Evolutionary conservation across 2,329 filamentous ascomycete genomes (phyloP), one percentile per base, ranked within the genome.

Genomic region (Amesomyces nigricolor): DNA sequence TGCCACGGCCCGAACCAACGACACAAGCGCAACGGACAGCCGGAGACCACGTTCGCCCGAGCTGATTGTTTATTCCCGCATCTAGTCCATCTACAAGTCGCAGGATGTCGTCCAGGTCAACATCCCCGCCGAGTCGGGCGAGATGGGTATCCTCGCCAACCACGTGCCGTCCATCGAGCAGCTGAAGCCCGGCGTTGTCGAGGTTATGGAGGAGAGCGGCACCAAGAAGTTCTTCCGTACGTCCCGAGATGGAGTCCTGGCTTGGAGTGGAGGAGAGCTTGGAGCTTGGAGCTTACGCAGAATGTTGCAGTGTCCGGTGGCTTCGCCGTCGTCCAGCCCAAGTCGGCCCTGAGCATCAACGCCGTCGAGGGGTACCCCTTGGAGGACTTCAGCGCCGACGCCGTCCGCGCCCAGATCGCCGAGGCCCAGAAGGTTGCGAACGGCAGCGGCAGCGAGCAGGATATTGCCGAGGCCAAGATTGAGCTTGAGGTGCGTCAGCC

Each of bases 151-250:
- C 68, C 88, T 99, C 72, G 94, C 94, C 73, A 95, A 94, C 82
- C 94, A 99, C 84, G 94, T 99, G 69, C 91, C 94, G 63, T 91
- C 91, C 61, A 97, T 99, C 71, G 94, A 99, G 82, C 94, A 99
- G 82, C 82, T 99, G 75, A 96, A 95, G 84, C 91, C 94, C 60
- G 94, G 94, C 70, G 78, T 97, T 66, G 82, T 99, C 66, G 92
- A 97, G 81, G 82, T 99, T 71, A 84, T 97, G 65, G 92, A 97
- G 81, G 94, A 99, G 83, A 83, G 78, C 70, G 89, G 90, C 70
- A 80, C 73, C 88, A 99, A 99, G 85, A 89, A 95, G 78, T 99
- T 94, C 81, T 99, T 99, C 87, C 83, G 91, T 96, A 89, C 67
- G 90, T 85, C 44, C 49, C 49, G 37, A 51, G 13, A 17, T 44